Base-by-base conservation (phyloP, 2,329 filamentous ascomycete species). In the Cordyceps javanica region DNA sequence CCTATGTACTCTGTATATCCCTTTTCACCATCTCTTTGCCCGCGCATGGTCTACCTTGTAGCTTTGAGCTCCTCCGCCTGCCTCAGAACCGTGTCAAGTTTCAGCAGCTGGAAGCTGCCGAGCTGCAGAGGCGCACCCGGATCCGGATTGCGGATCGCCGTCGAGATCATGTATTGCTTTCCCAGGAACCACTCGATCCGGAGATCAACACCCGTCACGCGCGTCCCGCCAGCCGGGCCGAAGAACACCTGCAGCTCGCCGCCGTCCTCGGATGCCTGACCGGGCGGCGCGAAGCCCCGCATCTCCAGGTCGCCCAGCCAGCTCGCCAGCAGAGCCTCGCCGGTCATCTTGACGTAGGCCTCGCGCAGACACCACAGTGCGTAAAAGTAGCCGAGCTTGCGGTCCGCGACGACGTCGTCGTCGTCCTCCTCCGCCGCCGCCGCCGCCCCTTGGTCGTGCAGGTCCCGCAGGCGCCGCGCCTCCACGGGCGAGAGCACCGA, bases 321-420 rank as follows among this genome's bases (percentile, higher is more conserved):
- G 4, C 77, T 76, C 0, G 89, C 89, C 9, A 91, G 75, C 59
- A 93, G 76, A 0, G 88, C 89, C 65, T 92, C 88, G 26, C 89
- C 89, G 30, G 88, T 89, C 74, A 93, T 85, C 80, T 92, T 93
- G 70, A 92, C 85, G 68, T 90, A 92, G 1, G 88, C 86, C 73
- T 93, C 89, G 64, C 90, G 85, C 69, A 90, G 79, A 69, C 87
- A 90, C 86, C 89, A 93, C 59, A 88, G 82, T 1, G 87, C 81
- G 68, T 91, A 93, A 68, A 93, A 93, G 55, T 81, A 78, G 5
- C 87, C 78, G 28, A 92, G 74, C 66, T 41, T 52, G 26, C 30
- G 23, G 16, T 82, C 73, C n/a, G 82, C 65, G 21, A 68, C 66
- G 13, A 72, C 66, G 13, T 65, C 60, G 26, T 71, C 65, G 21